These are phyloP conservation scores for Coemansia sp. DNA, from an alignment of 192 early-diverging fungal genomes.

Conservation along the genomic window DNA sequence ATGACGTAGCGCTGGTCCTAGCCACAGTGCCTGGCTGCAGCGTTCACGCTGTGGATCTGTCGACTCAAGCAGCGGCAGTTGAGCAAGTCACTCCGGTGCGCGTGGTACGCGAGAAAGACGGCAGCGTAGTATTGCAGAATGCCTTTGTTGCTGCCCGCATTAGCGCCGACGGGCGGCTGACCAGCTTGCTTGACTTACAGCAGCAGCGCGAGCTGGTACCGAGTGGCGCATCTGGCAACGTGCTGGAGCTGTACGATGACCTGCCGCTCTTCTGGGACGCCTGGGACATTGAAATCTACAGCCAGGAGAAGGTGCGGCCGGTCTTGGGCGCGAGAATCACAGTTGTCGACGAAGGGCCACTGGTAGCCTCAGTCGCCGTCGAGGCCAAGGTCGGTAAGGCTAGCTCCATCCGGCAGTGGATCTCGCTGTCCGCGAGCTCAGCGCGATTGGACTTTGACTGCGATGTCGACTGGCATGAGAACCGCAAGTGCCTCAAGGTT, in stretches of 20 bases:
- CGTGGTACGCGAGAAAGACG: constrained; percentile 26
- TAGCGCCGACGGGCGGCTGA: constrained; percentile 72
- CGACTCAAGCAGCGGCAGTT: constrained; percentile 12
- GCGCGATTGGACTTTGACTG: constrained; percentile 85
- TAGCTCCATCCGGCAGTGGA: constrained; percentile 73
- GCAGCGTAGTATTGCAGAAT: constrained; percentile 71
- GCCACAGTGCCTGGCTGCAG: constrained; percentile 36
- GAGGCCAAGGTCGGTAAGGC: constrained; percentile 65
- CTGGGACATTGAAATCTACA: constrained; percentile 91
- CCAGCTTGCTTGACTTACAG: constrained; percentile 65
- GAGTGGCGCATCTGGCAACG: constrained; percentile 59
- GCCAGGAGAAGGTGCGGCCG: constrained; percentile 81
- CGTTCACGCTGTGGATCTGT: constrained; percentile 16
- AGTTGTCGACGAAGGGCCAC: constrained; percentile 78
- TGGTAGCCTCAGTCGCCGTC: constrained; percentile 74
- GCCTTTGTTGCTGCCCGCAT: constrained; percentile 71
- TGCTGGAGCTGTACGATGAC: constrained; percentile 85
- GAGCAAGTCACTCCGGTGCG: constrained; percentile 25
- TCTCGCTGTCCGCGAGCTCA: constrained; percentile 75
- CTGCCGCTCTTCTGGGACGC: constrained; percentile 88
- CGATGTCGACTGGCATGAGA: constrained; percentile 92
- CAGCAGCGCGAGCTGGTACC: constrained; percentile 59
- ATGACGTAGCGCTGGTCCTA: constrained; percentile 33
- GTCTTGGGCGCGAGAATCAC: constrained; percentile 51
- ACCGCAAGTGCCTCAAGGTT: constrained; percentile 85